A percentile compares a stretch with the other conserved stretches of the same genome.
These are phyloP conservation scores for Aaosphaeria arxii DNA, from an alignment of 2,329 filamentous ascomycete species.

Conservation along the genomic window DNA sequence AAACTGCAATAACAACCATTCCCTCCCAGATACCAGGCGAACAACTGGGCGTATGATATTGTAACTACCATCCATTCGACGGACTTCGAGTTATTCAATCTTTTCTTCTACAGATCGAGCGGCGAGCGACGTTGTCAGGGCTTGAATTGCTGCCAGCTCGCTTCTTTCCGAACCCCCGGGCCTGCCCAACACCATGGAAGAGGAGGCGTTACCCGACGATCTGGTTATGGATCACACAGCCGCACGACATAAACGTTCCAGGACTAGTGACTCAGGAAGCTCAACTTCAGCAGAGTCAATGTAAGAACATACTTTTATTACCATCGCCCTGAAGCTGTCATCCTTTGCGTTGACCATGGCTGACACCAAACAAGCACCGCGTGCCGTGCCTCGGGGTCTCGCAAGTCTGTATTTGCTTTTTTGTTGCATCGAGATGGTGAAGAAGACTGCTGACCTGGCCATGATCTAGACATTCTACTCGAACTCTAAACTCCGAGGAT, in stretches of 20 bases:
- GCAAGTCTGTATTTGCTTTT: background rate
- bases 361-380: background rate
- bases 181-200: constrained; percentile 35
- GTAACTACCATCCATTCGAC: too few species aligned
- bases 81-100: too few species aligned
- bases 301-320: constrained; percentile 20
- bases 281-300: constrained; percentile 31
- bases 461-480: constrained; percentile 29
- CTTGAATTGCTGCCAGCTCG: constrained; percentile 9
- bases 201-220: constrained; percentile 35
- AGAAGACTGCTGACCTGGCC: background rate
- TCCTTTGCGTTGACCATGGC: background rate
- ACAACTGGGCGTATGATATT: too few species aligned
- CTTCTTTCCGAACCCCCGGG: constrained; percentile 13
- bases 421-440: background rate
- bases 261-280: constrained; percentile 26
- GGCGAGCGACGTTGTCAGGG: constrained; percentile 13
- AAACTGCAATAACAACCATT: background rate
- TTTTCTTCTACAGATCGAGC: background rate
- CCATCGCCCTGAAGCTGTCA: background rate
- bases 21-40: background rate
- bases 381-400: background rate
- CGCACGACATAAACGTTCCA: constrained; percentile 30
- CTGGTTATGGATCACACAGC: constrained; percentile 33
- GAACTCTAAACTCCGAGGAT: constrained; percentile 42